Percentiles rank a stretch among this genome's conserved stretches.
Evolutionary conservation across 148 eudicot genomes (phyloP).

Genomic region (Mesembryanthemum crystallinum): DNA sequence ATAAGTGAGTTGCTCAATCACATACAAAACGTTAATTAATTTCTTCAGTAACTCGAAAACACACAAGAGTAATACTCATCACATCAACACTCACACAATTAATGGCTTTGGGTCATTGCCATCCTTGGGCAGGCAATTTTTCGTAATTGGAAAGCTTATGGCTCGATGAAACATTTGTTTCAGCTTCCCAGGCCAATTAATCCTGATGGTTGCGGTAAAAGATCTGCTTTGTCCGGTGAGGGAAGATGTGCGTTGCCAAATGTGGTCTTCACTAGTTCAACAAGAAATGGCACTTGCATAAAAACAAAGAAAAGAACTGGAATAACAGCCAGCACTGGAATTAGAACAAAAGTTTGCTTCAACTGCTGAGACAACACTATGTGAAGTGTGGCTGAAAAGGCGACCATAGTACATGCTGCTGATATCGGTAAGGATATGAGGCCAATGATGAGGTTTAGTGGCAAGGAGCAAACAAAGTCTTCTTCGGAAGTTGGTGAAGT

Average conservation of each 20-base stretch:
- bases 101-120: too few relatives aligned
- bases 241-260: constrained; percentile 23
- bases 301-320: constrained; percentile 13
- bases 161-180: too few relatives aligned
- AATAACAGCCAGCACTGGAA: constrained; percentile 11
- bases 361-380: constrained; percentile 6
- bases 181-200: too few relatives aligned
- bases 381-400: constrained; percentile 16
- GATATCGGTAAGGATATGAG: constrained; percentile 14
- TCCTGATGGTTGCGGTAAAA: too few relatives aligned
- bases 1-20: too few relatives aligned
- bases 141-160: too few relatives aligned
- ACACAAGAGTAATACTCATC: too few relatives aligned
- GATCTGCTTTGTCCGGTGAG: constrained; percentile 16
- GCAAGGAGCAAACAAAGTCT: constrained; percentile 13
- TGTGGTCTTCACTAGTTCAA: constrained; percentile 9
- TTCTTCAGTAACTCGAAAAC: too few relatives aligned
- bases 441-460: constrained; percentile 13
- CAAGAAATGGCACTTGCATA: constrained; percentile 20
- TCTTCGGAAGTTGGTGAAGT: constrained; percentile 12
- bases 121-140: too few relatives aligned
- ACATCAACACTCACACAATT: too few relatives aligned
- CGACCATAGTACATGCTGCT: constrained; percentile 21
- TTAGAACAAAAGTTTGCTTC: constrained; percentile 13
- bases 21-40: too few relatives aligned